These are phyloP conservation scores for Rugonectria rugulosa DNA, from an alignment of 2,329 filamentous ascomycete species.

Conservation along the genomic window DNA sequence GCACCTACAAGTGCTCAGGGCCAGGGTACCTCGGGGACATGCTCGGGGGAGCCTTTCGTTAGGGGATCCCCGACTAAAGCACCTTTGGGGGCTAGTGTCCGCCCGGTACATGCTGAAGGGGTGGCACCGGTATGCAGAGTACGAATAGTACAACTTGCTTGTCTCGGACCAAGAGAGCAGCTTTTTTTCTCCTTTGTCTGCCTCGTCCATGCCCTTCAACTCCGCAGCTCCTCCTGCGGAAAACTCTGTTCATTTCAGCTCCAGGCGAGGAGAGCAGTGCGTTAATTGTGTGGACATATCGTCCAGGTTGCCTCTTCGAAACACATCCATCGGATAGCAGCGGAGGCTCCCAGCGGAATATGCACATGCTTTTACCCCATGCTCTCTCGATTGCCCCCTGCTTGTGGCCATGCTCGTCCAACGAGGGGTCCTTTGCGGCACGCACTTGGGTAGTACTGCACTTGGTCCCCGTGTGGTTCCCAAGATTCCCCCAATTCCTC, in stretches of 20 bases:
- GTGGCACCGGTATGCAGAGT: constrained; percentile 13
- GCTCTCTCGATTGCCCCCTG: not conserved
- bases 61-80: constrained; percentile 19
- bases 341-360: not conserved
- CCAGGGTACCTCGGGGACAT: constrained; percentile 15
- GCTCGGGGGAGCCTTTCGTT: constrained; percentile 10
- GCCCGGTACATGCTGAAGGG: constrained; percentile 17
- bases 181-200: not conserved
- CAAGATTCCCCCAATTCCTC: not conserved
- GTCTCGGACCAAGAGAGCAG: not conserved
- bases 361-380: not conserved
- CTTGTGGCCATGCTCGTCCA: not conserved
- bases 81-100: constrained; percentile 13
- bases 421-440: not conserved
- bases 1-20: too few relatives aligned
- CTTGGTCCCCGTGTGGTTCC: not conserved
- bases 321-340: not conserved
- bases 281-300: not conserved
- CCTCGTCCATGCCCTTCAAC: not conserved
- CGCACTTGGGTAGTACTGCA: not conserved
- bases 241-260: not conserved
- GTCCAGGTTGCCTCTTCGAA: not conserved
- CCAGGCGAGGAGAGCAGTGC: not conserved
- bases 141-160: too few relatives aligned
- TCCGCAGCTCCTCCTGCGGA: not conserved